Base-by-base conservation (phyloP, 306 rosid species). In the Alnus glutinosa region DNA sequence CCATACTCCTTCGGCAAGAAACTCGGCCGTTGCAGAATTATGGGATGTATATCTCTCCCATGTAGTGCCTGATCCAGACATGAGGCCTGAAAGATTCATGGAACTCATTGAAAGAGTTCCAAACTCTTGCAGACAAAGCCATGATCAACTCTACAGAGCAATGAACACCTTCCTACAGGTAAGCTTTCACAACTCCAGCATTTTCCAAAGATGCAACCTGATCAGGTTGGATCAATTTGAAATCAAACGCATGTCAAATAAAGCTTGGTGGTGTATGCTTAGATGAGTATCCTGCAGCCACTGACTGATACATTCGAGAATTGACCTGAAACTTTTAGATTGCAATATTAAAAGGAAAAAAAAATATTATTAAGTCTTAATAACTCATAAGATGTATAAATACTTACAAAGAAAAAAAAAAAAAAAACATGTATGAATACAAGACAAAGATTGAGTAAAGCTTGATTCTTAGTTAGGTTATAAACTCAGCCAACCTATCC, bases 71-170 rank as follows among this genome's bases (percentile, higher is more conserved):
- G 96, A 89, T 80, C 84, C 82, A 16, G 80, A 82, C 9, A 80
- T 92, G 81, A 83, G 78, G 50, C 82, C 90, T 10, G 74, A 71
- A 70, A 90, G 93, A 88, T 89, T 92, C 83, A 84, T 90, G 83
- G 96, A 92, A 78, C 96, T 92, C 55, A 77, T 92, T 8, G 96
- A 94, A 80, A 90, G 81, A 80, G 71, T 94, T 15, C 98, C 97
- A 1, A 51, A 85, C 36, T 80, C 86, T 14, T 86, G 72, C 61
- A 85, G 98, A 84, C 86, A 88, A 73, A 85, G 79, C 63, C 98
- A 94, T 78, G 91, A 94, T 68, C 91, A 83, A 36, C 96, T 92
- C 73, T 94, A 94, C 79, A 73, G 83, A 73, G 87, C 91, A 76
- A 86, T 88, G 68, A 86, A 83, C 82, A 82, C 55, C 77, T 94